phyloP scores from a whole-genome alignment of 176 grass and related monocot genomes.

The Juncus inflexus region DNA sequence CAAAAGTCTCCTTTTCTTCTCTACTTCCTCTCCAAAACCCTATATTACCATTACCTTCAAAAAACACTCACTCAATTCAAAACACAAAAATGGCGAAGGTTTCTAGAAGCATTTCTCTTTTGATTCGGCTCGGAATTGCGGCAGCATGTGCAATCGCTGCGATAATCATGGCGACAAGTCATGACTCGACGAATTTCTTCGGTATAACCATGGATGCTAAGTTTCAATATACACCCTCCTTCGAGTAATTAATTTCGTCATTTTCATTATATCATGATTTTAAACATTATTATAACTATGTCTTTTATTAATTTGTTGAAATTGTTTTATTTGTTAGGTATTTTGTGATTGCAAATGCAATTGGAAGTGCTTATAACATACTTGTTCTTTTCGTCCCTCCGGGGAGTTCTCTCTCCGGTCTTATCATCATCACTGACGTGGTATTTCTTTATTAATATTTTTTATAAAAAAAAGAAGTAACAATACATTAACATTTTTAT shows the following conservation, averaged over 20 bases:
- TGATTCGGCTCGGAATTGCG: slow-evolving; percentile 37
- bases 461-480: not conserved
- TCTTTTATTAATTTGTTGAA: not conserved
- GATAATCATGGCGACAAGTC: slow-evolving; percentile 85
- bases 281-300: not conserved
- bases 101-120: slow-evolving; percentile 27
- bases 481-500: not conserved
- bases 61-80: slow-evolving; percentile 1
- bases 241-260: slow-evolving; percentile 38
- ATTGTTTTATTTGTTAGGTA: slow-evolving; percentile 35
- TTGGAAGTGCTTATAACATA: slow-evolving; percentile 51
- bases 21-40: not conserved
- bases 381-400: slow-evolving; percentile 41
- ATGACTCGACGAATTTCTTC: slow-evolving; percentile 58
- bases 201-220: slow-evolving; percentile 79
- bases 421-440: slow-evolving; percentile 54
- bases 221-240: slow-evolving; percentile 67
- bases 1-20: slow-evolving; percentile 12
- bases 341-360: slow-evolving; percentile 64
- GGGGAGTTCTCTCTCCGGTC: slow-evolving; percentile 42
- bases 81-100: slow-evolving; percentile 47
- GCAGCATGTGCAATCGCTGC: slow-evolving; percentile 39
- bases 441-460: slow-evolving; percentile 22
- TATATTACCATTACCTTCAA: not conserved
- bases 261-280: not conserved